phyloP scores from a whole-genome alignment of 148 eudicot species.

The Fagopyrum homotropicum region DNA sequence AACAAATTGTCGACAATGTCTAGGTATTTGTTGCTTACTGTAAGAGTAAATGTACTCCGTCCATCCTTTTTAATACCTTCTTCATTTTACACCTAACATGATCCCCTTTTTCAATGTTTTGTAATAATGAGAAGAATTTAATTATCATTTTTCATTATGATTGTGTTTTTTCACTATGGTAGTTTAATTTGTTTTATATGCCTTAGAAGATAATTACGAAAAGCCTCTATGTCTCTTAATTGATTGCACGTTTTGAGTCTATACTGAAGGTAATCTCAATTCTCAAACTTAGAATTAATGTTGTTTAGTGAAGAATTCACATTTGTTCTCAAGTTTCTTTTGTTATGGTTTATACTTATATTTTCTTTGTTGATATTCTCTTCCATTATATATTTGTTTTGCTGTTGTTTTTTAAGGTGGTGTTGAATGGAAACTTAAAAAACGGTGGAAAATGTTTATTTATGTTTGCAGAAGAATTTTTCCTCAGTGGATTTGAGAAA shows the following conservation, averaged over 20 bases:
- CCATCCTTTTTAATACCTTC: neutral
- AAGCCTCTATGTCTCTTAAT: neutral
- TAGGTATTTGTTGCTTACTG: neutral
- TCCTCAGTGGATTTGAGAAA: too few relatives aligned
- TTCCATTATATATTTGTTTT: too few relatives aligned
- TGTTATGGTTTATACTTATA: too few relatives aligned
- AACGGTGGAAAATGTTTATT: too few relatives aligned
- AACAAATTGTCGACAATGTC: constrained; percentile 20
- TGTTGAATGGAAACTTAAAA: too few relatives aligned
- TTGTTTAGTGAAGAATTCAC: too few relatives aligned
- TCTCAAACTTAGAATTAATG: constrained; percentile 17
- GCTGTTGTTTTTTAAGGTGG: too few relatives aligned
- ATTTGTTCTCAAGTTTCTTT: too few relatives aligned
- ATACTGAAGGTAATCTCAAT: neutral
- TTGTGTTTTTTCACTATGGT: constrained; percentile 2
- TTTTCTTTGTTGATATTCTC: too few relatives aligned
- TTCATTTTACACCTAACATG: neutral
- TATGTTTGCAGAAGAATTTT: too few relatives aligned
- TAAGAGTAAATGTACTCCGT: neutral
- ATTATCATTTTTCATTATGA: constrained; percentile 7
- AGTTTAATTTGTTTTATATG: constrained; percentile 16
- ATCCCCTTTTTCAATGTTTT: neutral
- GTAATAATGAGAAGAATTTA: neutral
- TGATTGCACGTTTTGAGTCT: neutral
- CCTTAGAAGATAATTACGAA: constrained; percentile 17